Evolutionary conservation across 2,329 filamentous ascomycete genomes (phyloP), one percentile per base, ranked within the genome.

Genomic region (Rutstroemia sp.): DNA sequence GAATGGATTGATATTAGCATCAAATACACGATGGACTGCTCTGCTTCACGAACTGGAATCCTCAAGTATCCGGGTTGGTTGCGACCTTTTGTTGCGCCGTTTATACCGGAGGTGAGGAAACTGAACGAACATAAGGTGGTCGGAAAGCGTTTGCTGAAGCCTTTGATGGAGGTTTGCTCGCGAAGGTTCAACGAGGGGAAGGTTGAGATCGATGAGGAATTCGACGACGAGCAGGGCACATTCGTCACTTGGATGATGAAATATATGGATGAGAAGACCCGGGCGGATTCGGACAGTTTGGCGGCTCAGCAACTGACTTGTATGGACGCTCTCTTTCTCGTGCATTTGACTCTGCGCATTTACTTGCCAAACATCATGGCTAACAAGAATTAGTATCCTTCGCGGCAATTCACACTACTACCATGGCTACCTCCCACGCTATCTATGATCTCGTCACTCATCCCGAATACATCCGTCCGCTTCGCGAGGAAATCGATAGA

Each of bases 401-500:
- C 4, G 77, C 77, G 0, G 74, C 78, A 2, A 80, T 82, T 27
- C 76, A 79, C 58, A 79, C 77, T 0, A 80, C 77, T 0, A 73
- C 75, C 0, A 64, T 75, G 47, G 71, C 75, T 0, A 61, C 73
- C 0, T 77, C 75, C 1, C 68, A 81, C 72, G 57, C 75, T 61
- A 72, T 85, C 49, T 81, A 78, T 63, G 76, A 79, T 56, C 65
- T 85, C 3, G 75, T 75, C 0, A 71, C 75, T 3, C 61, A 71
- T 9, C 79, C 79, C 0, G 75, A 82, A 30, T 72, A 78, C 19
- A 58, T 65, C 8, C 48, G 59, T 37, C 59, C 59, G 18, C 56
- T 69, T 1, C 60, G 61, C 2, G 58, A 67, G 8, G 65, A 67
- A 46, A 64, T 69, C 5, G 25, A 65, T 6, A 39, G 62, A 16